Evolutionary conservation across 805 yeast genomes (phyloP), one percentile per base, ranked within the genome.

Genomic region (Maudiozyma serrabonitensis): DNA sequence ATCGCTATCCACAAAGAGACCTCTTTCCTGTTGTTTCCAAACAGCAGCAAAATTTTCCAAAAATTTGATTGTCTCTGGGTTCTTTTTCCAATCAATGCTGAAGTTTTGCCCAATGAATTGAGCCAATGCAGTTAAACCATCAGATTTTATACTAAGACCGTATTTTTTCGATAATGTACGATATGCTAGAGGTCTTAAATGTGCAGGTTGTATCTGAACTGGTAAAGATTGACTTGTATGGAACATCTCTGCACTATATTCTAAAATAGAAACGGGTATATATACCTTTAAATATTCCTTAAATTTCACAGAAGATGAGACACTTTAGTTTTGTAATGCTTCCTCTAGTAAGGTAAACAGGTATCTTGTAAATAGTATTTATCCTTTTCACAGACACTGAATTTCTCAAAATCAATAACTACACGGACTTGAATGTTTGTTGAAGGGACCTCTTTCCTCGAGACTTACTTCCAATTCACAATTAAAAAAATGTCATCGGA

Each of bases 21-120:
- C 96, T 42, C 91, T 72, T 49, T 87, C 95, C 60, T 89, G 95
- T 44, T 80, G 85, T 58, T 88, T 89, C 98, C 98, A 91, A 3
- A 78, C 57, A 38, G 76, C 72, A 2, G 95, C 96, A 16, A 91
- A 75, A 8, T 81, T 82, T 59, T 93, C 98, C 23, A 91, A 62
- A 55, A 65, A 63, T 47, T 55, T 51, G 11, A 57, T 11, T 2
- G 68, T 61, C 6, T 55, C 60, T 13, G 52, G 47, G 43, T 60
- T 58, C 41, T 56, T 59, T 57, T 86, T 77, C 98, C 99, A 91
- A 46, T 88, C 89, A 7, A 77, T 78, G 11, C 98, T 98, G 66
- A 82, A 90, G 42, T 75, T 75, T 41, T 72, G 73, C 2, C 97
- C 93, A 25, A 93, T 73, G 47, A 79, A 76, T n/a, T 80, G 81